phyloP scores from a whole-genome alignment of 805 yeast species.

The Kuraishia hungarica region DNA sequence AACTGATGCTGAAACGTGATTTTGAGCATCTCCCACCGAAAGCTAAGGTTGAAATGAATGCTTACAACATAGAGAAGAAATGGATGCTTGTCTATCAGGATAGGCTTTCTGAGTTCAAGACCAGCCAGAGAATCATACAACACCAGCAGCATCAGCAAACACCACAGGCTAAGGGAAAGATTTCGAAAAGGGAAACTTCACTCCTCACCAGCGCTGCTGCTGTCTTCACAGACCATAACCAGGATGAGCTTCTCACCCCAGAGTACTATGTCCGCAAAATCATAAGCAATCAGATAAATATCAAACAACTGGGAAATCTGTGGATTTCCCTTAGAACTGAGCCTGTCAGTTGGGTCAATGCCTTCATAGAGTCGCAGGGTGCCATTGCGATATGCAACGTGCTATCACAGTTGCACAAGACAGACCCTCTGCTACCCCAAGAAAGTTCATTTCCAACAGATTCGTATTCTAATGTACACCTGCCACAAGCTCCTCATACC shows the following conservation, averaged over 20 bases:
- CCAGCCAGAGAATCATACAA: conserved; percentile 20
- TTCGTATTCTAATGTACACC: not conserved
- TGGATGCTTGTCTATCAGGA: conserved; percentile 92
- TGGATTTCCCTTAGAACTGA: conserved; percentile 93
- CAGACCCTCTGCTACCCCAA: conserved; percentile 16
- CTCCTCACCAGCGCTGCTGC: not conserved
- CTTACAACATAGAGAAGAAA: conserved; percentile 69
- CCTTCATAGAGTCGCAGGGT: conserved; percentile 79
- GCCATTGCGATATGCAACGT: conserved; percentile 79
- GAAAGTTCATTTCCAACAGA: not conserved
- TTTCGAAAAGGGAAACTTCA: not conserved
- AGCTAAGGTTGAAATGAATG: conserved; percentile 70
- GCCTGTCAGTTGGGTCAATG: conserved; percentile 66
- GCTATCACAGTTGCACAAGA: conserved; percentile 30
- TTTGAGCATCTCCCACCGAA: conserved; percentile 52
- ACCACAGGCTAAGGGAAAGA: not conserved
- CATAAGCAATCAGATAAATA: conserved; percentile 58
- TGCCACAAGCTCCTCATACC: not conserved
- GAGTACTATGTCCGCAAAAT: conserved; percentile 70
- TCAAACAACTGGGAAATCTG: conserved; percentile 67
- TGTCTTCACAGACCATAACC: conserved; percentile 5
- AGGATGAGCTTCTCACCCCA: conserved; percentile 36
- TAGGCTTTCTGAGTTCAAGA: conserved; percentile 65
- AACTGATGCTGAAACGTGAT: conserved; percentile 77
- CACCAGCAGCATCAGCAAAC: not conserved